Evolutionary conservation across 2,329 filamentous ascomycete genomes (phyloP).

Genomic region (Calonectria pseudoreteaudii): DNA sequence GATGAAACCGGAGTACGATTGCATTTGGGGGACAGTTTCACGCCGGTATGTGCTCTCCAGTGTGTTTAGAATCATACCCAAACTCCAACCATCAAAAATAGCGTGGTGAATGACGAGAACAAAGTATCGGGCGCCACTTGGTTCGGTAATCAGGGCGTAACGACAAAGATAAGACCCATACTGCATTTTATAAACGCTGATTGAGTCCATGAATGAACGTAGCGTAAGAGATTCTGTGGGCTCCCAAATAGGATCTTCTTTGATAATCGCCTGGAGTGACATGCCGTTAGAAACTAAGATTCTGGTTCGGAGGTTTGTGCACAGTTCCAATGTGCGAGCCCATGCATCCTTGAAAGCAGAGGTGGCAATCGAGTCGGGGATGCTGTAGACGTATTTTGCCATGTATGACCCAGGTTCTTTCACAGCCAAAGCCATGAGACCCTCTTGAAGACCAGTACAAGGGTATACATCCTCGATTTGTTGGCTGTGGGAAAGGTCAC

Average conservation of each 20-base stretch:
- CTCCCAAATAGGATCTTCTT: slow-evolving; percentile 5
- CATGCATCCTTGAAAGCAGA: neutral
- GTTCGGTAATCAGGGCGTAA: slow-evolving; percentile 1
- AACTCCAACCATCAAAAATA: slow-evolving; percentile 40
- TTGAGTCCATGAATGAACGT: neutral
- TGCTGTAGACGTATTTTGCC: slow-evolving; percentile 6
- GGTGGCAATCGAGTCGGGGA: neutral
- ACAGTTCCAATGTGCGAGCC: neutral
- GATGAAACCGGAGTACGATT: neutral
- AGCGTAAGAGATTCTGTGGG: neutral
- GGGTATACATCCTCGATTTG: slow-evolving; percentile 37
- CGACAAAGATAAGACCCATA: slow-evolving; percentile 3
- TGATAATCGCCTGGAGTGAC: neutral
- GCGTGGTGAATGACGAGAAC: slow-evolving; percentile 36
- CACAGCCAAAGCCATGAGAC: slow-evolving; percentile 42
- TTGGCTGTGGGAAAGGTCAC: neutral
- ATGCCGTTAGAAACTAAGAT: neutral
- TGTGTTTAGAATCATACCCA: neutral
- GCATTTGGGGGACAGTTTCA: neutral
- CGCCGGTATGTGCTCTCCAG: neutral
- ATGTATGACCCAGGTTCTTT: slow-evolving; percentile 23
- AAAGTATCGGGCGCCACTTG: neutral
- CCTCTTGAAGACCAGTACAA: slow-evolving; percentile 50
- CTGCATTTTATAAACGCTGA: neutral
- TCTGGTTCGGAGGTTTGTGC: slow-evolving; percentile 1